Evolutionary conservation across 495 filamentous ascomycete genomes (phyloP), one percentile per base, ranked within the genome.

Genomic region (Trichoderma asperelloides): DNA sequence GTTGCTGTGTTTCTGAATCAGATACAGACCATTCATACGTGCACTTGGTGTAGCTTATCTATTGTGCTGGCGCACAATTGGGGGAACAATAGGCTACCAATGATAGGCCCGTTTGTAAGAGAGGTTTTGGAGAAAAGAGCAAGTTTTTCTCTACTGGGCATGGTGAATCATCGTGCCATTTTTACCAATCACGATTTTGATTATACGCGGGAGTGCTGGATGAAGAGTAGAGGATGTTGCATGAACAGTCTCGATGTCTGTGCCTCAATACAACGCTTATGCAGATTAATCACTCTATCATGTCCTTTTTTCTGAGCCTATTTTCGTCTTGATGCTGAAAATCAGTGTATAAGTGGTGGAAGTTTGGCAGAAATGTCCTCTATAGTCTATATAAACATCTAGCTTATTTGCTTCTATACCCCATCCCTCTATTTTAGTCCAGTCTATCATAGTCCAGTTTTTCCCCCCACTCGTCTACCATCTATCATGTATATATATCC

Each of bases 391-490:
- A 28, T 64, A 1, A 3, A 21, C 15, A 23, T 40, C 60, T 63
- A 63, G n/a, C n/a, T n/a, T n/a, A n/a, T n/a, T 12, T 18, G n/a
- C n/a, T 9, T 63, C 60, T 63, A 33, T 63, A 40, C n/a, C 13
- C 33, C 16, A n/a, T 40, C 30, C 12, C 15, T 28, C n/a, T 15
- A 2, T 5, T 39, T 23, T 16, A 62, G 57, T 27, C 62, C 23
- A 65, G 64, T 43, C 64, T 65, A 49, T 43, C 64, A 45, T 49
- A 9, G 62, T 30, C 64, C 64, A 7, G n/a, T 30, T 27, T 0
- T 30, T 28, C 7, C 28, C 23, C n/a, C 64, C 6, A 8, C 27
- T 33, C 49, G 21, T 25, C 15, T 30, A 23, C 25, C 62, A 16
- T 47, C 12, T 43, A 43, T 47, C 64, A 40, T 28, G 6, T 37